These are phyloP conservation scores for Cutaneotrichosporon mucoides DNA, from an alignment of 1,284 basidiomycete genomes.

Conservation along the genomic window DNA sequence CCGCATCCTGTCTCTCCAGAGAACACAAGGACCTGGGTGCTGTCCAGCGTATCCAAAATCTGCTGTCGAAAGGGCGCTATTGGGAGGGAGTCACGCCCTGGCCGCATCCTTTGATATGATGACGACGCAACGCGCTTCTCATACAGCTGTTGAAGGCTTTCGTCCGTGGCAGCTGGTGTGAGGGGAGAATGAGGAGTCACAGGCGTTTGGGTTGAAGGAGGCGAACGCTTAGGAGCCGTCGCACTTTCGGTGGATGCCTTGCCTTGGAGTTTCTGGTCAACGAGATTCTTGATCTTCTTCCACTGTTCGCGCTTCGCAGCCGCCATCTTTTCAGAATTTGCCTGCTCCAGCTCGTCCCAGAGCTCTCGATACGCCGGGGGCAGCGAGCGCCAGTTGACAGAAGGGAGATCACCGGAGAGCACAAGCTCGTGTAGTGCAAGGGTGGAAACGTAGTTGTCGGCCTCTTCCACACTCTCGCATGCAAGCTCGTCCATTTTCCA, in stretches of 20 bases:
- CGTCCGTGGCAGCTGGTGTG: neutral
- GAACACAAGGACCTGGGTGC: conserved; percentile 83
- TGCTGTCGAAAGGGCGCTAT: conserved; percentile 78
- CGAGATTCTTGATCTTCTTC: conserved; percentile 62
- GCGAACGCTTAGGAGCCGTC: neutral
- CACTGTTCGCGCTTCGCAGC: conserved; percentile 65
- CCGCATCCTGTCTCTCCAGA: conserved; percentile 99
- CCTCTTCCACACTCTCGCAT: conserved; percentile 71
- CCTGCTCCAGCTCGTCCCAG: conserved; percentile 83
- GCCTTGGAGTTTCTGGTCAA: conserved; percentile 54
- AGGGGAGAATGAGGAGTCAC: neutral
- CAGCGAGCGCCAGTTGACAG: conserved; percentile 55
- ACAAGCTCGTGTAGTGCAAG: conserved; percentile 74
- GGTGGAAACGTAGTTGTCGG: conserved; percentile 86
- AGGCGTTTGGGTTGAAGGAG: neutral
- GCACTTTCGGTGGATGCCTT: neutral
- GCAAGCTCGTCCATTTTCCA: conserved; percentile 84
- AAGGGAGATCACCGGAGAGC: conserved; percentile 46
- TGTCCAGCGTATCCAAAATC: conserved; percentile 69
- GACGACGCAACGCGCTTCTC: conserved; percentile 58
- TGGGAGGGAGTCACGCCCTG: conserved; percentile 71
- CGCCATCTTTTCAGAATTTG: conserved; percentile 63
- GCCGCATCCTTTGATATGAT: conserved; percentile 67
- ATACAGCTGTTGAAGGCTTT: conserved; percentile 58
- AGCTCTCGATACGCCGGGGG: conserved; percentile 81